A percentile compares a stretch with the other conserved stretches of the same genome.
Conservation (phyloP, 768 basidiomycete species). For the Porpolomopsis calyptriformis region DNA sequence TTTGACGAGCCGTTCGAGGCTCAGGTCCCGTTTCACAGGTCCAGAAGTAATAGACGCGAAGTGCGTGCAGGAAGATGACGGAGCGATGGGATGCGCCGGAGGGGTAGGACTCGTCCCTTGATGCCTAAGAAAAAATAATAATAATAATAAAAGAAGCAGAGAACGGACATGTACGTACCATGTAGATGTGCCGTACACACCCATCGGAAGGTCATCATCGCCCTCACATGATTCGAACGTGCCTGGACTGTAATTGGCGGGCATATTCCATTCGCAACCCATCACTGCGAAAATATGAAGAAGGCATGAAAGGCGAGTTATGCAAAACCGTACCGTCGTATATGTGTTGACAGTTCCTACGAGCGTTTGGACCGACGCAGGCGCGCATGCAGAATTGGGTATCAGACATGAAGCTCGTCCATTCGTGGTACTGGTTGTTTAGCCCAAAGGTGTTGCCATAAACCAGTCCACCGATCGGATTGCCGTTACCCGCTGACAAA, state of each 20-base stretch:
- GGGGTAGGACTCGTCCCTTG: conserved; percentile 33
- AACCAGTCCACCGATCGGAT: conserved; percentile 52
- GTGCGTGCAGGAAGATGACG: conserved; percentile 50
- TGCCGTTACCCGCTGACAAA: conserved; percentile 14
- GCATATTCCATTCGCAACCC: conserved; percentile 63
- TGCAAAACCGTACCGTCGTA: neutral
- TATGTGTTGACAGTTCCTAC: conserved; percentile 62
- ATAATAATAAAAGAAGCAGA: neutral
- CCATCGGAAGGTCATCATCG: conserved; percentile 52
- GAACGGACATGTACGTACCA: conserved; percentile 49
- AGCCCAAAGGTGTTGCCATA: conserved; percentile 49
- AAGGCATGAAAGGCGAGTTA: neutral
- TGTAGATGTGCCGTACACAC: conserved; percentile 62
- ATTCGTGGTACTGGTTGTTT: conserved; percentile 55
- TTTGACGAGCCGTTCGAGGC: neutral
- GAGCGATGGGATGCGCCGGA: conserved; percentile 43
- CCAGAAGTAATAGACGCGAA: neutral
- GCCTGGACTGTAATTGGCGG: conserved; percentile 50
- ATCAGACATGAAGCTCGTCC: conserved; percentile 62
- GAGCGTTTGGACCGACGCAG: conserved; percentile 51
- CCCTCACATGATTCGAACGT: conserved; percentile 59
- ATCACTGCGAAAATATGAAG: conserved; percentile 41
- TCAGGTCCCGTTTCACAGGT: neutral
- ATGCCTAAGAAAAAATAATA: neutral
- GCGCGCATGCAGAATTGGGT: conserved; percentile 42